A percentile compares a stretch with the other conserved stretches of the same genome.
These are phyloP conservation scores for Psilocybe sp. DNA, from an alignment of 768 basidiomycete genomes.

Conservation along the genomic window DNA sequence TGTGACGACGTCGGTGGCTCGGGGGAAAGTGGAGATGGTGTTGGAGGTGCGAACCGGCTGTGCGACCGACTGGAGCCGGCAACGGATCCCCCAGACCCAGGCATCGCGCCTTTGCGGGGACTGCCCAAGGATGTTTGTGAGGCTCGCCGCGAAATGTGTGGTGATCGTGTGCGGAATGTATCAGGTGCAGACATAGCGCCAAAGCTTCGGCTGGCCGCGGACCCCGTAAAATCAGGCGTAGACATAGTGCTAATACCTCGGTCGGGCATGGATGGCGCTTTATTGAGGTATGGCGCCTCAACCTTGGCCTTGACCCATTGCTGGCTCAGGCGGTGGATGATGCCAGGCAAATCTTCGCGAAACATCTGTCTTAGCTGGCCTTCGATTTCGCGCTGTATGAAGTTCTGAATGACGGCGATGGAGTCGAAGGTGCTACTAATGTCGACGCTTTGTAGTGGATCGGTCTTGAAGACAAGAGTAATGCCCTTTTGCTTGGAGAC, in stretches of 20 bases:
- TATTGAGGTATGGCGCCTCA: conserved; percentile 82
- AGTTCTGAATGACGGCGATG: conserved; percentile 96
- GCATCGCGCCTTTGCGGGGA: conserved; percentile 36
- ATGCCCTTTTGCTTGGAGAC: conserved; percentile 98
- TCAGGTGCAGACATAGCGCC: conserved; percentile 16
- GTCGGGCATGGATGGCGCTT: conserved; percentile 34
- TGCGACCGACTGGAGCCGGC: conserved; percentile 19
- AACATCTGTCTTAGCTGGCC: conserved; percentile 98
- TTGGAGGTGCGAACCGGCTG: conserved; percentile 17
- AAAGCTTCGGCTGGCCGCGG: not conserved
- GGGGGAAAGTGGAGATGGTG: conserved; percentile 13
- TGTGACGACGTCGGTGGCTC: conserved; percentile 24
- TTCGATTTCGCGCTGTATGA: conserved; percentile 97
- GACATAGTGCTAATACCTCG: conserved; percentile 36
- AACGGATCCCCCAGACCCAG: conserved; percentile 36
- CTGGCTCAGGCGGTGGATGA: conserved; percentile 94
- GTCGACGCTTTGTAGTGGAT: conserved; percentile 96
- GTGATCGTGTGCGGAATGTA: conserved; percentile 9
- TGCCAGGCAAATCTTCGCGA: conserved; percentile 91
- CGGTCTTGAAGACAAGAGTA: conserved; percentile 98
- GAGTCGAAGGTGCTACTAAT: conserved; percentile 98
- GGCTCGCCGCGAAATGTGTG: conserved; percentile 22
- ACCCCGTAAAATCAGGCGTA: conserved; percentile 31
- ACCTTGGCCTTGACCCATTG: conserved; percentile 95
- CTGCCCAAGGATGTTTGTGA: conserved; percentile 18